These are phyloP conservation scores for Globisporangium lucens DNA, from an alignment of 352 stramenopile genomes.

Conservation along the genomic window DNA sequence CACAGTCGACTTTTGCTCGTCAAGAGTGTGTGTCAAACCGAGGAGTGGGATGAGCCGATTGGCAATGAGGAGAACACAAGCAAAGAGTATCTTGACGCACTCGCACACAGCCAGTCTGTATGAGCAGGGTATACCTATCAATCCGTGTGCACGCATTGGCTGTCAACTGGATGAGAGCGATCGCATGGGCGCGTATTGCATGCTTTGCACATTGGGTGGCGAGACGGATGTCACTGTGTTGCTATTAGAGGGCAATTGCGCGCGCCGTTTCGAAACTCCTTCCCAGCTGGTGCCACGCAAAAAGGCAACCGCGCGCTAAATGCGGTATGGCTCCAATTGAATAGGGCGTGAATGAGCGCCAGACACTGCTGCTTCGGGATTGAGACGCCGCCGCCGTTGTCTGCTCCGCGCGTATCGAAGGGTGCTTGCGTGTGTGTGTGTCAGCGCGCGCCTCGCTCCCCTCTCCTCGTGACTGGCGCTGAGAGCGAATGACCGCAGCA, in stretches of 20 bases:
- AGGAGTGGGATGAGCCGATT: not conserved
- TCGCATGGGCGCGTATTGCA: not conserved
- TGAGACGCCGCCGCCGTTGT: not conserved
- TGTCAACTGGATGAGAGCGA: not conserved
- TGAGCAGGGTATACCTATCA: not conserved
- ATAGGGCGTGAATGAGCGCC: not conserved
- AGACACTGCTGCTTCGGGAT: not conserved
- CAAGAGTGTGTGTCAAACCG: conserved; percentile 4
- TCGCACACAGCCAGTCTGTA: not conserved
- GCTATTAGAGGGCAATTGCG: not conserved
- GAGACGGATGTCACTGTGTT: not conserved
- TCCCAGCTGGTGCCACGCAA: not conserved
- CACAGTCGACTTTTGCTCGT: not conserved
- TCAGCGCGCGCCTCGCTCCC: too few relatives aligned
- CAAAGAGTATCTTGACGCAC: not conserved
- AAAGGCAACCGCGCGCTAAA: conserved; percentile 1
- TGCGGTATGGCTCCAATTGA: not conserved
- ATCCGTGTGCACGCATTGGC: not conserved
- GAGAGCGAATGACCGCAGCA: not conserved
- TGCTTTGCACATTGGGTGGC: not conserved
- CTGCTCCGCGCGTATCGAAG: not conserved
- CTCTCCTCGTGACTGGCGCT: not conserved
- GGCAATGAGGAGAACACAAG: too few relatives aligned
- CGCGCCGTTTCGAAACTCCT: conserved; percentile 23
- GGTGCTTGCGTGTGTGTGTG: not conserved